Evolutionary conservation across 1,139 yeast genomes (phyloP).

Genomic region (Tardiomyces digboiensis): DNA sequence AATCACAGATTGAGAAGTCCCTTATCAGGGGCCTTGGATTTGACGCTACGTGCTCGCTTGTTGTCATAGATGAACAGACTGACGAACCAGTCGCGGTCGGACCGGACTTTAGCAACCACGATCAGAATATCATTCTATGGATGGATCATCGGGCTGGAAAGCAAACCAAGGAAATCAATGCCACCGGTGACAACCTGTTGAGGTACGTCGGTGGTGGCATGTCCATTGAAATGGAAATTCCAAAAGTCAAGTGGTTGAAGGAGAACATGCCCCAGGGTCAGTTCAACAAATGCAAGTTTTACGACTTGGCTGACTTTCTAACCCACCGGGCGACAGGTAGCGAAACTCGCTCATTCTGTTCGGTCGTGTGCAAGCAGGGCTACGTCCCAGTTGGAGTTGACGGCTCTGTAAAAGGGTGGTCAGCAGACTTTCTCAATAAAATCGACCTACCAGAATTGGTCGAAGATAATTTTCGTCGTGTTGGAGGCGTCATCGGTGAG

Average conservation of each 20-base stretch:
- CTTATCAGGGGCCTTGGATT: constrained; percentile 83
- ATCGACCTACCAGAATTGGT: constrained; percentile 71
- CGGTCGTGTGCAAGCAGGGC: constrained; percentile 94
- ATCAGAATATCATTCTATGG: constrained; percentile 87
- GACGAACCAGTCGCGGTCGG: constrained; percentile 84
- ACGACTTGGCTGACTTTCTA: constrained; percentile 84
- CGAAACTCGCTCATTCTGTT: constrained; percentile 80
- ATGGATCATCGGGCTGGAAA: constrained; percentile 96
- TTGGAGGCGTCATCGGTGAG: constrained; percentile 76
- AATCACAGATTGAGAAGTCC: constrained; percentile 59
- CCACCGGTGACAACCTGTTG: constrained; percentile 66
- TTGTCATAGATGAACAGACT: constrained; percentile 56
- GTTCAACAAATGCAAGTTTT: constrained; percentile 67
- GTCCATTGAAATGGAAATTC: constrained; percentile 98
- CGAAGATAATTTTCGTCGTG: constrained; percentile 62
- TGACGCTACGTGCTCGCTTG: constrained; percentile 95
- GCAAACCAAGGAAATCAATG: constrained; percentile 77
- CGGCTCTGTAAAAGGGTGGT: constrained; percentile 83
- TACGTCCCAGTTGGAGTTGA: constrained; percentile 80
- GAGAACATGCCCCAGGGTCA: constrained; percentile 61
- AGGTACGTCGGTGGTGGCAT: constrained; percentile 95
- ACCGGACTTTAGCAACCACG: constrained; percentile 65
- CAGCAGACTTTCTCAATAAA: constrained; percentile 55
- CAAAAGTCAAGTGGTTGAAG: constrained; percentile 94
- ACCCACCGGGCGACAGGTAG: constrained; percentile 86